Conservation (phyloP, 1,284 basidiomycete species). For the Malassezia pachydermatis region DNA sequence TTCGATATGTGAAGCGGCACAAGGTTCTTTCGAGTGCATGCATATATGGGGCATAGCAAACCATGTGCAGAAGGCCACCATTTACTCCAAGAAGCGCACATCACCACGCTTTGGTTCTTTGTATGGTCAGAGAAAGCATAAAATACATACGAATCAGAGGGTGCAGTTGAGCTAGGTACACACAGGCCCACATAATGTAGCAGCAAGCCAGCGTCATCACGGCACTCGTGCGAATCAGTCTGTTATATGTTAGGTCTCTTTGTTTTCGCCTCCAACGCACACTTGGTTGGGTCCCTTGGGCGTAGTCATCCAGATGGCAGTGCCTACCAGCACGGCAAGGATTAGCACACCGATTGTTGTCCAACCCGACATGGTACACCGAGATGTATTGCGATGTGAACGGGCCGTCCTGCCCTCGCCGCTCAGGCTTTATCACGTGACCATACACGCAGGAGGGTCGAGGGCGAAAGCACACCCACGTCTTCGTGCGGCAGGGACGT, state of each 20-base stretch:
- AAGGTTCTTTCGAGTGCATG: background rate
- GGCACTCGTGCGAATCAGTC: constrained; percentile 40
- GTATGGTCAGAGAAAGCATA: background rate
- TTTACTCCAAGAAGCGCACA: constrained; percentile 32
- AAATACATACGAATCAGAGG: constrained; percentile 43
- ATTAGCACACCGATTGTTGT: constrained; percentile 40
- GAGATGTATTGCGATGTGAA: background rate
- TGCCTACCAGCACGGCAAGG: constrained; percentile 26
- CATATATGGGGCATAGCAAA: background rate
- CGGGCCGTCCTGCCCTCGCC: background rate
- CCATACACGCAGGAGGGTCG: background rate
- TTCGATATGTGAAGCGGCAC: background rate
- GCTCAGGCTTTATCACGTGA: constrained; percentile 1
- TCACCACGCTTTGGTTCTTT: constrained; percentile 39
- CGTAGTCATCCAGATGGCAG: constrained; percentile 31
- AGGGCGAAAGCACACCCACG: background rate
- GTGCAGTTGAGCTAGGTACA: constrained; percentile 47
- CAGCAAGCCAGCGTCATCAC: constrained; percentile 40
- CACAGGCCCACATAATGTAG: constrained; percentile 48
- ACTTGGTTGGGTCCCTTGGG: constrained; percentile 47
- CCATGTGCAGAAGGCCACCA: background rate
- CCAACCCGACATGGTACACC: constrained; percentile 41
- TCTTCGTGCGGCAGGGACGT: background rate
- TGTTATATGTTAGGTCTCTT: constrained; percentile 7
- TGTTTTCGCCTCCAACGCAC: constrained; percentile 20